A percentile compares a stretch with the other conserved stretches of the same genome.
These are phyloP conservation scores for Trichaptum fuscoviolaceum DNA, from an alignment of 768 basidiomycete species.

Conservation along the genomic window DNA sequence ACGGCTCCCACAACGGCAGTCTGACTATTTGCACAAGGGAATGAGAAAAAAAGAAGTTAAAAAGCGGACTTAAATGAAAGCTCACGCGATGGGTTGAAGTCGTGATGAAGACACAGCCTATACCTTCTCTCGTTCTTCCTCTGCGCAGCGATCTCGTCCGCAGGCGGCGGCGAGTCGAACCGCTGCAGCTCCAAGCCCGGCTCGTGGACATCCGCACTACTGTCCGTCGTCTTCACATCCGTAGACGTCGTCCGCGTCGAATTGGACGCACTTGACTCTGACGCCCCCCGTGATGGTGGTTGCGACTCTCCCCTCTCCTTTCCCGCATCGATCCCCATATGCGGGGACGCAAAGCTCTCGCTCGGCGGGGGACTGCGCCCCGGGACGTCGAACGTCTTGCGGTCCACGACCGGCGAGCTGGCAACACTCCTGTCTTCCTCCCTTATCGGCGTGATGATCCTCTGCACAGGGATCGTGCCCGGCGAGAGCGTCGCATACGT, in stretches of 20 bases:
- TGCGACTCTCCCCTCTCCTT: not conserved
- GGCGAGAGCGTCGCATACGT: slow-evolving; percentile 3
- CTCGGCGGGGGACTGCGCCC: not conserved
- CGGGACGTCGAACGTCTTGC: not conserved
- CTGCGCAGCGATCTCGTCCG: slow-evolving; percentile 34
- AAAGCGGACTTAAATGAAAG: slow-evolving; percentile 8
- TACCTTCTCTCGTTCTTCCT: slow-evolving; percentile 62
- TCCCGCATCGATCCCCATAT: not conserved
- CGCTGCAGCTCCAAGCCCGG: slow-evolving; percentile 22
- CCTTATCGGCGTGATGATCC: slow-evolving; percentile 7
- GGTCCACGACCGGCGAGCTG: not conserved
- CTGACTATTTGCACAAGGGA: slow-evolving; percentile 47
- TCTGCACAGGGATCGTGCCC: slow-evolving; percentile 7
- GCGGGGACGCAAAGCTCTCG: not conserved
- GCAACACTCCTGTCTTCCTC: not conserved
- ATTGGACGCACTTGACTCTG: not conserved
- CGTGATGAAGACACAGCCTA: slow-evolving; percentile 57
- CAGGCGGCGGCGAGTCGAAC: slow-evolving; percentile 35
- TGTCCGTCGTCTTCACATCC: not conserved
- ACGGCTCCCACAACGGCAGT: slow-evolving; percentile 68
- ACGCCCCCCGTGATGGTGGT: not conserved
- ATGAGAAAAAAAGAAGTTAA: not conserved
- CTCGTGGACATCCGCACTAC: slow-evolving; percentile 1
- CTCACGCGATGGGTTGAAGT: slow-evolving; percentile 65
- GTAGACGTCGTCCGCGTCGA: not conserved